A percentile compares a stretch with the other conserved stretches of the same genome.
These are phyloP conservation scores for Naegleria lovaniensis DNA, from an alignment of 208 protist genomes.

Conservation along the genomic window DNA sequence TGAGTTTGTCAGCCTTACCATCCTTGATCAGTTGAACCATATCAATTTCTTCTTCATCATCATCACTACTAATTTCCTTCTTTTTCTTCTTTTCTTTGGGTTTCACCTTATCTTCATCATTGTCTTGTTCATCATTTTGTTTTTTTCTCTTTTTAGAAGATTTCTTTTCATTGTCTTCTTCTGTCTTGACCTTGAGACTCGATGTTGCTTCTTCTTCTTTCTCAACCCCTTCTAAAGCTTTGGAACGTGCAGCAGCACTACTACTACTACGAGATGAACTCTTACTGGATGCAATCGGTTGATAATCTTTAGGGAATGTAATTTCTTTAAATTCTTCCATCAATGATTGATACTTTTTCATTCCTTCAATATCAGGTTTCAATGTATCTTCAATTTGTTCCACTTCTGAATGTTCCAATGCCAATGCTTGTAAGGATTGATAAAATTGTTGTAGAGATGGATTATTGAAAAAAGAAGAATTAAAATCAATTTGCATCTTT, in stretches of 20 bases:
- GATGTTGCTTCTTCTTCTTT: background rate
- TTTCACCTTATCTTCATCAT: background rate
- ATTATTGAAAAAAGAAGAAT: constrained; percentile 57
- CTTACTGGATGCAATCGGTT: background rate
- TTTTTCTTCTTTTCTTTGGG: background rate
- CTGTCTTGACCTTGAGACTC: constrained; percentile 5
- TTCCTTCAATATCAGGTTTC: constrained; percentile 33
- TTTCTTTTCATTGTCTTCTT: background rate
- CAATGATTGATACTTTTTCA: constrained; percentile 6
- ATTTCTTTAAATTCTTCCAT: constrained; percentile 22
- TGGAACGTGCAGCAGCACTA: background rate
- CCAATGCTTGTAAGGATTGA: constrained; percentile 52
- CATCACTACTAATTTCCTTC: background rate
- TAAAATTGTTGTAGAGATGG: constrained; percentile 61
- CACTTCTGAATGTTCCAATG: constrained; percentile 33
- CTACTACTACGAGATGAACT: background rate
- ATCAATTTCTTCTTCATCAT: constrained; percentile 16
- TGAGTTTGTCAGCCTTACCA: background rate
- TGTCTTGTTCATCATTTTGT: background rate
- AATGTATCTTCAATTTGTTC: constrained; percentile 26
- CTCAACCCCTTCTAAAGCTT: background rate
- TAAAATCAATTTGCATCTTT: constrained; percentile 54
- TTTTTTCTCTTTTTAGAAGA: background rate
- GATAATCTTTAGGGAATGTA: constrained; percentile 7
- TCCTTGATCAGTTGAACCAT: constrained; percentile 2